phyloP scores from a whole-genome alignment of 2,329 filamentous ascomycete species.

The Trichophyton equinum region DNA sequence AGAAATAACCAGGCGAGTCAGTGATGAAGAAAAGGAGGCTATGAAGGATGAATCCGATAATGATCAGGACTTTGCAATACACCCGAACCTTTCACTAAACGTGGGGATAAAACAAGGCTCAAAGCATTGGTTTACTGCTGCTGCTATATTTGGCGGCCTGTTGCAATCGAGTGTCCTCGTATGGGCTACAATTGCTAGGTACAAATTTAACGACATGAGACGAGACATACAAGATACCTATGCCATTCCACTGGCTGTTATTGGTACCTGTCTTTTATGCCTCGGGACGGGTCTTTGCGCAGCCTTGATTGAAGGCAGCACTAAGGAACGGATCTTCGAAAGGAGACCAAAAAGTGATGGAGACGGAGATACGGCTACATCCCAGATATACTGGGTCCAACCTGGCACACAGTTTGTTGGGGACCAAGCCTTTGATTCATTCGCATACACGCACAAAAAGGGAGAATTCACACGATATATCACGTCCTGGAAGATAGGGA shows the following conservation, averaged over 20 bases:
- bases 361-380: not conserved
- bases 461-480: not conserved
- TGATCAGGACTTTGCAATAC: not conserved
- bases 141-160: not conserved
- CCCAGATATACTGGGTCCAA: conserved; percentile 5
- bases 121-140: not conserved
- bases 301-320: conserved; percentile 7
- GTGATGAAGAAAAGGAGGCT: no score
- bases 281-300: not conserved
- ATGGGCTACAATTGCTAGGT: not conserved
- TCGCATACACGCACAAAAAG: conserved; percentile 2
- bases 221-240: not conserved
- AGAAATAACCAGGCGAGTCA: no score
- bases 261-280: conserved; percentile 2
- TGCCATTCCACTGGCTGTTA: conserved; percentile 1
- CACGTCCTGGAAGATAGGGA: not conserved
- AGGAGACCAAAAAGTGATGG: not conserved
- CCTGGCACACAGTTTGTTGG: not conserved
- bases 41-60: not conserved
- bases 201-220: not conserved
- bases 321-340: conserved; percentile 1
- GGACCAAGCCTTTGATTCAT: conserved; percentile 7
- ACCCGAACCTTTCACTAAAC: not conserved
- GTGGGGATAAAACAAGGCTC: not conserved
- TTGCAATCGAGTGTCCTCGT: not conserved